Base-by-base conservation (phyloP, 495 filamentous ascomycete genomes). In the Apodospora peruviana region DNA sequence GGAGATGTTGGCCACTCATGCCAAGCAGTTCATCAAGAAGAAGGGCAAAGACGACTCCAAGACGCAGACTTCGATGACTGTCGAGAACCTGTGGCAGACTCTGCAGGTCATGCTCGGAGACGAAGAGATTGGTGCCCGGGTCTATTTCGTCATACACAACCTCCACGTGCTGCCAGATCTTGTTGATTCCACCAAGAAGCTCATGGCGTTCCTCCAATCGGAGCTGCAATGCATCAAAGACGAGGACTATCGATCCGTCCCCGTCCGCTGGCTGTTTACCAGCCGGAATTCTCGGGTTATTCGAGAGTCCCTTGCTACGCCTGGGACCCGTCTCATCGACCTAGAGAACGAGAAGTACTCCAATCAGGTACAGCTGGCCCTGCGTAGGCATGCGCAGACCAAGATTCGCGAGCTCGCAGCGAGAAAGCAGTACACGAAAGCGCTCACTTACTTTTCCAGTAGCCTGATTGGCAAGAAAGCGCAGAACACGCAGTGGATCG, bases 61-160 rank as follows among this genome's bases (percentile, higher is more conserved):
- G 40, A 46, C 53, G 1, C 45, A 51, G 11, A 42, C 56, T 14
- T 3, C 16, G 14, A 5, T n/a, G 7, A 60, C 57, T 5, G 55
- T 68, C 14, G 63, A 68, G 35, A 66, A 68, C 20, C 22, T 68
- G n/a, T 68, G 65, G 63, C 61, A 63, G 32, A 50, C 52, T 8
- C 56, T 68, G 34, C 59, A 60, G 49, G 64, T 63, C 23, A 66
- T 67, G 50, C 61, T 68, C 35, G 51, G 48, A n/a, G 65, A 68
- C 19, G 56, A 61, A 5, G 60, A 57, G 17, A 60, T 62, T 19
- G 65, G 58, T 1, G 57, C 47, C 22, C n/a, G n/a, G n/a, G 62
- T 70, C 23, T 64, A 67, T 35, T 63, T 70, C 36, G 55, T 71
- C 2, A 46, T 71, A 22, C 64, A 66, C 47, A 70, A 70, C 42